Evolutionary conservation across 1,284 basidiomycete species (phyloP).

Genomic region (Peniophora sp.): DNA sequence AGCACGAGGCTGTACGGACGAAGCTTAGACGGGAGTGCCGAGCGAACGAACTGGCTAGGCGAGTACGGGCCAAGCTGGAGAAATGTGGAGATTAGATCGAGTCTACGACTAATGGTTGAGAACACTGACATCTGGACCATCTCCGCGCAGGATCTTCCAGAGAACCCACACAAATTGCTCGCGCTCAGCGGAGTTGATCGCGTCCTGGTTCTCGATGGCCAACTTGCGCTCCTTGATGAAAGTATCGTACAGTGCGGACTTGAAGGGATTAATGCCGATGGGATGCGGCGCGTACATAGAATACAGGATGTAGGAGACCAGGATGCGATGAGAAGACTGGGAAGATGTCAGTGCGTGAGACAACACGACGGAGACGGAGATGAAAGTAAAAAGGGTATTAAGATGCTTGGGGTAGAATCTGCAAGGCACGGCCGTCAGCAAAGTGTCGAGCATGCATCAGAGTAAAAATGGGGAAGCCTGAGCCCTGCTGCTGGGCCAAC

Average conservation of each 20-base stretch:
- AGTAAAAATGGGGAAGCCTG: no score
- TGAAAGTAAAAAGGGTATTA: no score
- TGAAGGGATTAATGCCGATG: conserved; percentile 71
- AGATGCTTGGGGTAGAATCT: no score
- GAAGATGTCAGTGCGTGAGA: background rate
- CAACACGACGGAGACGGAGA: no score
- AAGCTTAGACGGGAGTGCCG: conserved; percentile 62
- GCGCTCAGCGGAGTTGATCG: conserved; percentile 49
- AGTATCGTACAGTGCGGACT: conserved; percentile 54
- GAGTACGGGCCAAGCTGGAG: conserved; percentile 68
- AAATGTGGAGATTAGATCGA: conserved; percentile 4
- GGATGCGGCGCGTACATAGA: conserved; percentile 70
- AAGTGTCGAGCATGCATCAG: no score
- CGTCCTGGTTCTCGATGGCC: conserved; percentile 41
- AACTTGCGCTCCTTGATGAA: conserved; percentile 58
- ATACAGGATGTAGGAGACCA: conserved; percentile 69
- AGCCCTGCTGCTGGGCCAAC: no score
- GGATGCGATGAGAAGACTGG: conserved; percentile 61
- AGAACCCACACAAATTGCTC: conserved; percentile 77
- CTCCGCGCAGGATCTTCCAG: conserved; percentile 74
- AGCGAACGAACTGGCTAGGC: conserved; percentile 59
- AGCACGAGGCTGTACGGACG: conserved; percentile 59
- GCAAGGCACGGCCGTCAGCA: no score
- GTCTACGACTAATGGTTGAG: conserved; percentile 1
- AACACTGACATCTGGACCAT: conserved; percentile 64